phyloP scores from a whole-genome alignment of 352 stramenopile genomes.

The Phytopythium litorale region DNA sequence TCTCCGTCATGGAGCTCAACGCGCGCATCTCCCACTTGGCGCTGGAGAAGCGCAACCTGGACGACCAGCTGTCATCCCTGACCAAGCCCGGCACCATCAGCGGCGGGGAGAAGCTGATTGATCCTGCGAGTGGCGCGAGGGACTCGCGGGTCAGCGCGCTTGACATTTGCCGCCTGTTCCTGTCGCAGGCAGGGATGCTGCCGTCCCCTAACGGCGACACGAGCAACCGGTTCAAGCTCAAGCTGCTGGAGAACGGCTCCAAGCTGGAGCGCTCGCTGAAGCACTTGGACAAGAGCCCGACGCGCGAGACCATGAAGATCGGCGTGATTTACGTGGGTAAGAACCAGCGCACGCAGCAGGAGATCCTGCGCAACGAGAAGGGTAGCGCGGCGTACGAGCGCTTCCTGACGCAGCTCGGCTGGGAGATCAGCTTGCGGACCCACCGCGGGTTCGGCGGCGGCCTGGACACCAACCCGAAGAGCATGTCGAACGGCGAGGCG shows the following conservation, averaged over 20 bases:
- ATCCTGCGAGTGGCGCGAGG: constrained; percentile 22
- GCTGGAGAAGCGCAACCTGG: constrained; percentile 38
- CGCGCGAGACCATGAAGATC: constrained; percentile 89
- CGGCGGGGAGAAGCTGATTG: constrained; percentile 25
- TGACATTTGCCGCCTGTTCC: constrained; percentile 80
- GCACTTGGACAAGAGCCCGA: constrained; percentile 82
- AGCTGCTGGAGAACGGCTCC: constrained; percentile 63
- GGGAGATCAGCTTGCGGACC: constrained; percentile 61
- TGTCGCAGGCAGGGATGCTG: constrained; percentile 68
- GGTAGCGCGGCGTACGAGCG: constrained; percentile 61
- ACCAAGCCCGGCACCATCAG: constrained; percentile 34
- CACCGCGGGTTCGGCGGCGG: constrained; percentile 77
- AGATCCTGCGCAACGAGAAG: constrained; percentile 75
- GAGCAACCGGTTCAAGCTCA: constrained; percentile 48
- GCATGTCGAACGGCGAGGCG: constrained; percentile 67
- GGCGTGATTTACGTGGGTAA: constrained; percentile 83
- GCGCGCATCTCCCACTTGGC: constrained; percentile 62
- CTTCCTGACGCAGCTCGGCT: constrained; percentile 75
- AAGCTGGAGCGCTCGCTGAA: constrained; percentile 81
- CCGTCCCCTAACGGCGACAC: constrained; percentile 58
- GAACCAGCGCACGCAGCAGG: constrained; percentile 69
- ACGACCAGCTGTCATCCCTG: constrained; percentile 31
- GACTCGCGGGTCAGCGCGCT: constrained; percentile 57
- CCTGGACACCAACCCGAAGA: constrained; percentile 77
- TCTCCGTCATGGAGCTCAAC: constrained; percentile 88